Percentiles rank a stretch among this genome's conserved stretches.
Conservation (phyloP, 345 rosid species). For the Dimocarpus longan region DNA sequence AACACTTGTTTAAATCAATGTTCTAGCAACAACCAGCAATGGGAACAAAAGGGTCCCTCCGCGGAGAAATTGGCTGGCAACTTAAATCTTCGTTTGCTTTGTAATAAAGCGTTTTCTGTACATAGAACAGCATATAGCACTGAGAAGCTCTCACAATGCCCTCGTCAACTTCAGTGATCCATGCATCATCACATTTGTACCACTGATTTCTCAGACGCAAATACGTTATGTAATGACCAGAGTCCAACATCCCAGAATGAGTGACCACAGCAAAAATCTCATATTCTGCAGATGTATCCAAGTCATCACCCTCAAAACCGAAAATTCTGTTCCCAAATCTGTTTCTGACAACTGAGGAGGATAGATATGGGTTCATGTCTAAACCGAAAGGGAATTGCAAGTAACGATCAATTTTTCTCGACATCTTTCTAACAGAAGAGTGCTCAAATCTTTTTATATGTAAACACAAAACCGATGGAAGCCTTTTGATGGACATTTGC, state of each 20-base stretch:
- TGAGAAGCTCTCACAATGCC: constrained; percentile 80
- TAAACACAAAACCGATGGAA: constrained; percentile 80
- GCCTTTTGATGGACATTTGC: constrained; percentile 88
- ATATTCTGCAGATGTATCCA: constrained; percentile 57
- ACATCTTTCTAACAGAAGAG: constrained; percentile 59
- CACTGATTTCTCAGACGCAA: constrained; percentile 69
- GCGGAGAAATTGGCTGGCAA: constrained; percentile 35
- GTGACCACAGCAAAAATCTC: constrained; percentile 87
- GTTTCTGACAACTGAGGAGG: constrained; percentile 71
- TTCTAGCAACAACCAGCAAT: constrained; percentile 59
- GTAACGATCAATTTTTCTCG: constrained; percentile 72
- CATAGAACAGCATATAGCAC: constrained; percentile 89
- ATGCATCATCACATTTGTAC: constrained; percentile 95
- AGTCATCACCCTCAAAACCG: constrained; percentile 60
- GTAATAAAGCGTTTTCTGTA: constrained; percentile 61
- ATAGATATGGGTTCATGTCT: constrained; percentile 79
- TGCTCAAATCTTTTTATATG: constrained; percentile 94
- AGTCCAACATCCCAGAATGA: constrained; percentile 82
- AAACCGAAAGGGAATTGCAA: constrained; percentile 82
- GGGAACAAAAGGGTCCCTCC: constrained; percentile 40
- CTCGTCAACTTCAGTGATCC: constrained; percentile 90
- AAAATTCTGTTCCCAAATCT: constrained; percentile 75
- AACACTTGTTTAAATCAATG: background rate
- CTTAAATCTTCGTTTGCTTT: constrained; percentile 45
- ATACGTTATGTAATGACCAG: constrained; percentile 87